Conservation (phyloP, 495 filamentous ascomycete genomes). For the Podospora fimiseda region DNA sequence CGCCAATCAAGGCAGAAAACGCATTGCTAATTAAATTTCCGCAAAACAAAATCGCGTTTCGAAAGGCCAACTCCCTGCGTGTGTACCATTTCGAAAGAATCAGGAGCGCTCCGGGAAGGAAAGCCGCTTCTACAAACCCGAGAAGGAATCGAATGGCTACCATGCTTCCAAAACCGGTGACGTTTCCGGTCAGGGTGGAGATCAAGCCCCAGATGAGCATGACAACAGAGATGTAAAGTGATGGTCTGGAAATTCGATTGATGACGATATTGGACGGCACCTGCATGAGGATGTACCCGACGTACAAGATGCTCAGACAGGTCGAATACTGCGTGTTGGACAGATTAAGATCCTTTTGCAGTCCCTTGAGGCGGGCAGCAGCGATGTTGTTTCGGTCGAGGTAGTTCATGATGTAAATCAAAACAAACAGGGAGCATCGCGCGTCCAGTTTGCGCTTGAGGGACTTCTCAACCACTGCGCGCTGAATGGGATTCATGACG, state of each 20-base stretch:
- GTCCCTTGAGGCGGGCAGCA: conserved; percentile 40
- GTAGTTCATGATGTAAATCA: conserved; percentile 72
- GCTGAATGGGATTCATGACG: conserved; percentile 31
- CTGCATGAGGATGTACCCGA: conserved; percentile 52
- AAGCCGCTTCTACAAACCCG: conserved; percentile 51
- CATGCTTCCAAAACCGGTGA: conserved; percentile 54
- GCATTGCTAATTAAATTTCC: conserved; percentile 55
- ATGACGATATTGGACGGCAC: conserved; percentile 37
- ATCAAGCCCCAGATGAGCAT: conserved; percentile 68
- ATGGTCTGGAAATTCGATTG: conserved; percentile 35
- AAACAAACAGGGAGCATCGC: conserved; percentile 37
- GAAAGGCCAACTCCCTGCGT: conserved; percentile 41
- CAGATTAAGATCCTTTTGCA: conserved; percentile 37
- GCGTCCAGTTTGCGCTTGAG: conserved; percentile 38
- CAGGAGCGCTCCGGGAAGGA: conserved; percentile 39
- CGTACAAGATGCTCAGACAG: conserved; percentile 38
- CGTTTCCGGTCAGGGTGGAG: conserved; percentile 53
- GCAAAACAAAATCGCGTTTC: conserved; percentile 57
- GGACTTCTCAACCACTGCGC: conserved; percentile 31
- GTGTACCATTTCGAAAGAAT: conserved; percentile 55
- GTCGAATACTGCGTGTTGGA: conserved; percentile 35
- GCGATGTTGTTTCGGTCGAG: conserved; percentile 58
- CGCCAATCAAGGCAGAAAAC: conserved; percentile 56
- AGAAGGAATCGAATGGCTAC: conserved; percentile 61
- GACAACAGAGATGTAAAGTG: conserved; percentile 42